Evolutionary conservation across 352 stramenopile species (phyloP), one percentile per base, ranked within the genome.

Genomic region (Globisporangium camurandrum): DNA sequence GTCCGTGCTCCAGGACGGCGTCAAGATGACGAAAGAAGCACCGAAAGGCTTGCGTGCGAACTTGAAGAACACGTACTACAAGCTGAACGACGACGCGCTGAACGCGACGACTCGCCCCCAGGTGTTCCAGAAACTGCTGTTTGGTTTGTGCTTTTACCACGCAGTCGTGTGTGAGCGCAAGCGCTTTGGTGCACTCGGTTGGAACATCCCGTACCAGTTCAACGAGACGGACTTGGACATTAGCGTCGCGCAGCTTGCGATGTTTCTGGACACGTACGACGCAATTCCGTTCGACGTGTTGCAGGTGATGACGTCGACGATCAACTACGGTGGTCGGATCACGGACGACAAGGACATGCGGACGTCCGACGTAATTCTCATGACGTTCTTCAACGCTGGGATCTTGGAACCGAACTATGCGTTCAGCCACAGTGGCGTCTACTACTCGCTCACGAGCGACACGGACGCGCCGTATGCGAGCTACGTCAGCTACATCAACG

Each of bases 171-270:
- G 96, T 57, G 94, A 98, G 71, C 84, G 94, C 45, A 90, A 96
- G 59, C 87, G 95, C 17, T 98, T 98, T 50, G 94, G 94, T 2
- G 84, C 94, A 3, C 58, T 98, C 6, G 94, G 94, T 17, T 98
- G 94, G 94, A 98, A 98, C 59, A 97, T 97, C 28, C 91, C 92
- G 12, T 98, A 98, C 71, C 88, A 97, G 51, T 98, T 98, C 59
- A 98, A 98, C 56, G 90, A 98, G 42, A 98, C 93, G 0, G 94
- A 98, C 60, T 69, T 98, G 28, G 85, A 96, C 40, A 95, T 98
- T 36, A 86, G 75, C 23, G 70, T 84, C 16, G 76, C 81, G 5
- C 80, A 93, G 48, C 69, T 95, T 1, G 79, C 90, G 41, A 88
- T 95, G 74, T 95, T 93, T 48, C 47, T 95, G 23, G 78, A 95